Evolutionary conservation across 768 basidiomycete genomes (phyloP), one percentile per base, ranked within the genome.

Genomic region (Rhodotorula sphaerocarpa): DNA sequence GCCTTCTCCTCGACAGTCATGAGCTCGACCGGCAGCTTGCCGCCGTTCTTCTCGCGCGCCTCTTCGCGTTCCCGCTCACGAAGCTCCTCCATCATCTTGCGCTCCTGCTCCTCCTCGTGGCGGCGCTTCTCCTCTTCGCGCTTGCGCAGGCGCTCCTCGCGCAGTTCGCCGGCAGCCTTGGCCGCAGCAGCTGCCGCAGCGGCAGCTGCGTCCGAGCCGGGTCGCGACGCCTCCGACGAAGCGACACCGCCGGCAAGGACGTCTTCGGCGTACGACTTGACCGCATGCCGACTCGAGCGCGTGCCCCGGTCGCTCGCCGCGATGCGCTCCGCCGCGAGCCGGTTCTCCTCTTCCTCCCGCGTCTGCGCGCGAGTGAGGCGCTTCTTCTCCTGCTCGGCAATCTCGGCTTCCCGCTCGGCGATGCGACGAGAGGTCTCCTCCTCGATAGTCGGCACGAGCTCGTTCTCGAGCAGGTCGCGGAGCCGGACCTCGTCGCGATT

Each of bases 401-500:
- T 23, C 25, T 39, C 33, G 9, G 14, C 50, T 1, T 15, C 23
- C 23, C 34, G 9, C 20, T 18, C 48, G 20, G 20, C 53, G 21
- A 28, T n/a, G 31, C 25, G 30, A 16, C 42, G 36, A 28, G 28
- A 10, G 21, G 25, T 7, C 27, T 51, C 83, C 18, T 80, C 80
- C 5, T 82, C 82, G 42, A 92, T 80, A n/a, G 75, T 73, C 20
- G 90, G 89, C 33, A 86, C 83, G 50, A 91, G 80, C 50, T 80
- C 77, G 46, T 84, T 82, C 7, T 79, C 76, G 20, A 93, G 76
- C 52, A 82, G 75, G 68, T 84, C 86, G 74, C 86, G 82, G 27
- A 96, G 78, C 18, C 84, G 82, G 76, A 84, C 86, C 76, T 95
- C 91, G 44, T 84, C 78, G 55, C 86, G 85, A 74, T 93, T 84